Evolutionary conservation across 345 rosid genomes (phyloP).

Genomic region (Brassica rapa): DNA sequence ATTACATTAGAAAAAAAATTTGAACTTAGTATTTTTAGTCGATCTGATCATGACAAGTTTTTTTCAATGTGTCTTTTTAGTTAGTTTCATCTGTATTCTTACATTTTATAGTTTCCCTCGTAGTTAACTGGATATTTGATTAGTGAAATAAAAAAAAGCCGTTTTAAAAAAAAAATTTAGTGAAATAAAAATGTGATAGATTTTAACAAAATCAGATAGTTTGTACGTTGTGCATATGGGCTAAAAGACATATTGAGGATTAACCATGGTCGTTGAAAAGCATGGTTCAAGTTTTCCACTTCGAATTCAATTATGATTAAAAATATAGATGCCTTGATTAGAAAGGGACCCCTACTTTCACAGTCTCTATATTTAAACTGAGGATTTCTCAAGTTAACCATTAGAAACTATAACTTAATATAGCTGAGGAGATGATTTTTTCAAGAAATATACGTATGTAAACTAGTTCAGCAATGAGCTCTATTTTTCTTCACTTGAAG

Average conservation of each 20-base stretch:
- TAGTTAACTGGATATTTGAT: background rate
- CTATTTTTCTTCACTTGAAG: background rate
- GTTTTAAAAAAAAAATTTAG: background rate
- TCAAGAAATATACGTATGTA: background rate
- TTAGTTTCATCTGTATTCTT: background rate
- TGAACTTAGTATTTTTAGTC: background rate
- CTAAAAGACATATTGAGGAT: background rate
- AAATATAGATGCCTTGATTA: background rate
- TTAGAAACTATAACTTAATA: background rate
- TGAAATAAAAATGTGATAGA: background rate
- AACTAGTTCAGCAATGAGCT: background rate
- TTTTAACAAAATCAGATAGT: background rate
- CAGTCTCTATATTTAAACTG: background rate
- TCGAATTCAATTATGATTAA: background rate
- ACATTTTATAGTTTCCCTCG: background rate
- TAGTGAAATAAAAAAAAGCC: background rate
- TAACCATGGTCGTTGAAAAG: background rate
- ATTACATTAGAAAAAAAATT: background rate
- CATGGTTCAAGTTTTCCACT: background rate
- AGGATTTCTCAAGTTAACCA: background rate
- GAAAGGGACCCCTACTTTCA: background rate
- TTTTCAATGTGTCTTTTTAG: background rate
- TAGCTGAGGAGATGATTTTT: background rate
- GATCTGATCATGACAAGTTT: background rate
- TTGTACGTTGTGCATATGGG: background rate